Evolutionary conservation across 331 rosid species (phyloP).

Genomic region (Quercus lobata): DNA sequence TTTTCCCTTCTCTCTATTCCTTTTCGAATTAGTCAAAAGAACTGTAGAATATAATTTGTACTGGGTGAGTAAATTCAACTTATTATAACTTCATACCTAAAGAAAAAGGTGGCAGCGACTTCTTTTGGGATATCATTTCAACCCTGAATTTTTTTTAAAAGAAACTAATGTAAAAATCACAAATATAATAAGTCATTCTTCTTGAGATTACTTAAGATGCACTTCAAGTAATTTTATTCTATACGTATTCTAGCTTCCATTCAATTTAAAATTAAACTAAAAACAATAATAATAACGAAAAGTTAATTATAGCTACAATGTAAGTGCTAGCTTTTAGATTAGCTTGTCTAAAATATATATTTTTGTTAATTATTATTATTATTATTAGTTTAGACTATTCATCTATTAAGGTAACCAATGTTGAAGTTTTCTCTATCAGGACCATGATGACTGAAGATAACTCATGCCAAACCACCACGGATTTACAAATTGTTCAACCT

Average conservation of each 20-base stretch:
- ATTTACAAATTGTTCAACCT: slow-evolving; percentile 70
- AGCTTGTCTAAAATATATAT: no score
- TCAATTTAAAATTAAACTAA: no score
- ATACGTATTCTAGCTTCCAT: no score
- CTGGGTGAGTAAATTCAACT: background rate
- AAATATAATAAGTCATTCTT: background rate
- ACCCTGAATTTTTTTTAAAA: background rate
- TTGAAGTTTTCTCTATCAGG: slow-evolving; percentile 21
- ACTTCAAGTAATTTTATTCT: background rate
- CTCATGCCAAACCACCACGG: slow-evolving; percentile 83
- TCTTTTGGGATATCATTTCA: background rate
- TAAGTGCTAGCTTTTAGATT: no score
- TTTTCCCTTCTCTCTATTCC: background rate
- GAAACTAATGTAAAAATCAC: background rate
- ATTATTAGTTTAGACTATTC: background rate
- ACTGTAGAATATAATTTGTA: background rate
- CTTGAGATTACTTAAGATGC: background rate
- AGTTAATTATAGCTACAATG: no score
- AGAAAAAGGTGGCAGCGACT: background rate
- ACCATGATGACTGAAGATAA: slow-evolving; percentile 59
- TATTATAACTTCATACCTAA: background rate
- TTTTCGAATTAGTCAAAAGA: background rate
- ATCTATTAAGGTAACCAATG: background rate
- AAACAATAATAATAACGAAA: no score
- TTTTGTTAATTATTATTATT: no score